Evolutionary conservation across 1,284 basidiomycete genomes (phyloP).

Genomic region (Sanghuangporus weigelae): DNA sequence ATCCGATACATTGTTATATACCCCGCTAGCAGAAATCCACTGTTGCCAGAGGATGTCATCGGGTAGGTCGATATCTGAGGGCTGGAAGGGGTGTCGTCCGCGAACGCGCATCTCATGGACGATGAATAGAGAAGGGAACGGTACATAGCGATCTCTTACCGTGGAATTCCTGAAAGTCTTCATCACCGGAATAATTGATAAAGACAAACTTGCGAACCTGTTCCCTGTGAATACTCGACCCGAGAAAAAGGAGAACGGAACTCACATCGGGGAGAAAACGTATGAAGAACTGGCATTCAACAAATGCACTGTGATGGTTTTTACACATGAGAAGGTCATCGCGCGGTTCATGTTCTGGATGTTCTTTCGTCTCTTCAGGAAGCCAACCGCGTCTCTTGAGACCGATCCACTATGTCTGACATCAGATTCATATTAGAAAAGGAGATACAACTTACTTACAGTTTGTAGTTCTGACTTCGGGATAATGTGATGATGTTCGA

Average conservation of each 20-base stretch:
- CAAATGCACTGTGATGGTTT: not conserved
- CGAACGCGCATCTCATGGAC: not conserved
- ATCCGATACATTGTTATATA: not conserved
- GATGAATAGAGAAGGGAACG: not conserved
- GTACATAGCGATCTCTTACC: not conserved
- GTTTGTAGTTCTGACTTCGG: not conserved
- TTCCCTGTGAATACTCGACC: not conserved
- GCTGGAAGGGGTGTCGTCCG: not conserved
- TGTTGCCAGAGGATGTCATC: not conserved
- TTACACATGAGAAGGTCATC: not conserved
- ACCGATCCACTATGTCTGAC: not conserved
- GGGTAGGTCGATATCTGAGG: not conserved
- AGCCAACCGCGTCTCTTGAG: not conserved
- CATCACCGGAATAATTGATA: not conserved
- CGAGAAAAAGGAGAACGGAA: not conserved
- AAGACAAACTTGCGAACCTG: not conserved
- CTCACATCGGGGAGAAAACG: not conserved
- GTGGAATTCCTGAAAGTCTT: not conserved
- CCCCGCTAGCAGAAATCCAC: not conserved
- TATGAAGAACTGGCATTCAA: not conserved
- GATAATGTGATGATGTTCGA: not conserved
- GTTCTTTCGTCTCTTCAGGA: not conserved
- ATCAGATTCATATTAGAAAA: not conserved
- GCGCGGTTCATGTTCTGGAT: not conserved
- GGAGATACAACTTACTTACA: not conserved